phyloP scores from a whole-genome alignment of 805 yeast species.

The Zygosaccharomyces bisporus region DNA sequence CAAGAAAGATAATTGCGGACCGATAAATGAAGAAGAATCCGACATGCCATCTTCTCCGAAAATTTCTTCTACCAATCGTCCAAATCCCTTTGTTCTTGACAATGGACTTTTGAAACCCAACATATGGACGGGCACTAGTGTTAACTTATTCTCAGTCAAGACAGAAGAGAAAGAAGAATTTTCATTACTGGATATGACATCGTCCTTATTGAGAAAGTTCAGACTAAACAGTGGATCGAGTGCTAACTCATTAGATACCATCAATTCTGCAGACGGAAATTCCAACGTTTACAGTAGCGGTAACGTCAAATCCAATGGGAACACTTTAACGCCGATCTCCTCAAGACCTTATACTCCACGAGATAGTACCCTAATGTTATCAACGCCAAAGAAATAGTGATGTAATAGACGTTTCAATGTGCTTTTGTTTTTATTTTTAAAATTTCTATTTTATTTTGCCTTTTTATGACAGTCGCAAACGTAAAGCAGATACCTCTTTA shows the following conservation, averaged over 20 bases:
- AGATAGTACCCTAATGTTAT: constrained; percentile 13
- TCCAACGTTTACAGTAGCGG: constrained; percentile 7
- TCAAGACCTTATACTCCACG: constrained; percentile 23
- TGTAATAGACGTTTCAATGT: too few relatives aligned
- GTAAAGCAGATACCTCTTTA: constrained; percentile 4
- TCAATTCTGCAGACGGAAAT: constrained; percentile 9
- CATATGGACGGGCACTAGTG: constrained; percentile 50
- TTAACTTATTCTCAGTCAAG: constrained; percentile 49
- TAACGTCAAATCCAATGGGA: constrained; percentile 7
- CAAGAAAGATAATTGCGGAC: constrained; percentile 20
- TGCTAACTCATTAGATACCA: constrained; percentile 13
- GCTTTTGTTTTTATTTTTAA: constrained; percentile 3
- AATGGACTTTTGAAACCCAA: constrained; percentile 39
- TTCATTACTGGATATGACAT: constrained; percentile 42
- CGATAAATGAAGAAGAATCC: constrained; percentile 20
- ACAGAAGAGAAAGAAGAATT: constrained; percentile 38
- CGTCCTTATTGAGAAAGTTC: constrained; percentile 38
- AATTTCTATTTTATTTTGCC: constrained; percentile 3
- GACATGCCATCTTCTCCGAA: constrained; percentile 5
- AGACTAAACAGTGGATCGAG: constrained; percentile 34
- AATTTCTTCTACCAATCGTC: constrained; percentile 11
- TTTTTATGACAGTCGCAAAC: constrained; percentile 1
- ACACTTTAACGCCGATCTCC: constrained; percentile 15
- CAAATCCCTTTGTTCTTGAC: constrained; percentile 24
- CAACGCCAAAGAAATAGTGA: constrained; percentile 13